These are phyloP conservation scores for Penicillium sp. DNA, from an alignment of 2,329 filamentous ascomycete species.

Conservation along the genomic window DNA sequence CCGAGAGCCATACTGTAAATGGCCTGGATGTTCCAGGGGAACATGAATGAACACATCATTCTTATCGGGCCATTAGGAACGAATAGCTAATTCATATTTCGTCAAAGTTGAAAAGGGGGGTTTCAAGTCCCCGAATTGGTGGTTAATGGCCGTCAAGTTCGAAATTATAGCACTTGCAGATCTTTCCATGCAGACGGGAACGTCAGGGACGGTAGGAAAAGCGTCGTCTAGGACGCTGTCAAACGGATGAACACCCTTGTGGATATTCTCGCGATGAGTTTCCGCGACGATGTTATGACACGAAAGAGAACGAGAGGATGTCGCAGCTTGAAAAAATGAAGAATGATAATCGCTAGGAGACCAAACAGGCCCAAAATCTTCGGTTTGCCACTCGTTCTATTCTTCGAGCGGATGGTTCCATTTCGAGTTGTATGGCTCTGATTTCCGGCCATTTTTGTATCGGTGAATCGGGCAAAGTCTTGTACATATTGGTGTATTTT, in stretches of 20 bases:
- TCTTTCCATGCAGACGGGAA: no score
- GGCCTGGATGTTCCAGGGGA: background rate
- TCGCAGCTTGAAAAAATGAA: background rate
- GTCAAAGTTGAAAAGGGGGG: background rate
- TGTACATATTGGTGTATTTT: background rate
- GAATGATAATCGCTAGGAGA: background rate
- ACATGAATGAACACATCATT: slow-evolving; percentile 1
- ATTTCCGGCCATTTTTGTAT: background rate
- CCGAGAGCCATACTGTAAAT: background rate
- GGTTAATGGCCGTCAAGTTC: background rate
- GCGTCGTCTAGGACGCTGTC: no score
- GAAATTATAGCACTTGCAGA: background rate
- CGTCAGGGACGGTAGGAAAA: no score
- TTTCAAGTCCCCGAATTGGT: background rate
- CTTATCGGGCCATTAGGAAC: background rate
- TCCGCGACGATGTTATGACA: no score
- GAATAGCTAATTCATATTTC: background rate
- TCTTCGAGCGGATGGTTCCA: background rate
- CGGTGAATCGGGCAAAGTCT: background rate
- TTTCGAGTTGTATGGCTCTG: background rate
- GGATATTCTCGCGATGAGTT: no score
- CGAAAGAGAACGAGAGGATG: no score
- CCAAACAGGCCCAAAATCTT: background rate
- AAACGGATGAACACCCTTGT: no score
- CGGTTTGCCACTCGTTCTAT: background rate